phyloP scores from a whole-genome alignment of 306 rosid species.

The Cucumis cinereus region DNA sequence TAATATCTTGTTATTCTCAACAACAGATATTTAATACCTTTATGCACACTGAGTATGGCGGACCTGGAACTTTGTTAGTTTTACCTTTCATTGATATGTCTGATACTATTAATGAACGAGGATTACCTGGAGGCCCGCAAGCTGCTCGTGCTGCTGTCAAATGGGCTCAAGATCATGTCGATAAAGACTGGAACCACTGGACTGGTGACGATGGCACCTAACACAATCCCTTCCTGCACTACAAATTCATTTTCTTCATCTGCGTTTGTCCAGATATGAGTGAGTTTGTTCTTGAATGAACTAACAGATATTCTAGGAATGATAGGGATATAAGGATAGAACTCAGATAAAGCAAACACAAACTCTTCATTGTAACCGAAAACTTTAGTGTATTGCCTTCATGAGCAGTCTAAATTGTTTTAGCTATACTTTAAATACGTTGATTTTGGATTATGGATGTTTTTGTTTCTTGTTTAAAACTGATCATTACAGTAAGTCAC shows the following conservation, averaged over 20 bases:
- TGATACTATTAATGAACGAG: slow-evolving; percentile 44
- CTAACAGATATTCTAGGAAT: neutral
- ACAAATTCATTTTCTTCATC: neutral
- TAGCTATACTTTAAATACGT: neutral
- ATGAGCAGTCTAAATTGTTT: neutral
- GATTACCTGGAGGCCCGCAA: slow-evolving; percentile 77
- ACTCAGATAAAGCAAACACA: neutral
- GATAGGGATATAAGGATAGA: neutral
- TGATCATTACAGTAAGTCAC: neutral
- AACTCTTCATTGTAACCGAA: neutral
- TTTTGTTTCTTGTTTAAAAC: neutral
- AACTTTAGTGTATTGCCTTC: neutral
- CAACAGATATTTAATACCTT: slow-evolving; percentile 60
- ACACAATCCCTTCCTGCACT: neutral
- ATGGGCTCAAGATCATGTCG: slow-evolving; percentile 78
- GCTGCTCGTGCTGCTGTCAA: slow-evolving; percentile 78
- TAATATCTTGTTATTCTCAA: neutral
- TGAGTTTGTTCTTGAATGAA: neutral
- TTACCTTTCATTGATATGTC: slow-evolving; percentile 78
- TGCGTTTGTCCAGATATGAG: neutral
- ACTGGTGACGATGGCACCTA: slow-evolving; percentile 31
- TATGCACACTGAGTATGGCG: slow-evolving; percentile 80
- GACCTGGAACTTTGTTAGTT: slow-evolving; percentile 84
- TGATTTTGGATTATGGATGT: neutral
- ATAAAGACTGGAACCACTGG: slow-evolving; percentile 91